These are phyloP conservation scores for Teunomyces kruisii DNA, from an alignment of 805 yeast species.

Conservation along the genomic window DNA sequence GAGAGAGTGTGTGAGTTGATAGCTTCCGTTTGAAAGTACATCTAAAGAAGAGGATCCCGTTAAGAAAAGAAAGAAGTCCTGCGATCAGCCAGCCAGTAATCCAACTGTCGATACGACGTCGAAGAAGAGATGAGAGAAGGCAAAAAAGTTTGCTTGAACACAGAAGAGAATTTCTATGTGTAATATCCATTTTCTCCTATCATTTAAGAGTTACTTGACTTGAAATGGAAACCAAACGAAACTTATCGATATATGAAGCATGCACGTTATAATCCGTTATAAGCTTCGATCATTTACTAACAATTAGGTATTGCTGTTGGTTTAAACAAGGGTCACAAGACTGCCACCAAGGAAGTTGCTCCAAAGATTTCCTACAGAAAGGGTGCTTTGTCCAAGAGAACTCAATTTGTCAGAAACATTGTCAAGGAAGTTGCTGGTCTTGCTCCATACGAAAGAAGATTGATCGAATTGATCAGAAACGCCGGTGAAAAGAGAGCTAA, in stretches of 20 bases:
- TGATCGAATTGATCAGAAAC: conserved; percentile 98
- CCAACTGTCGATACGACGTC: background rate
- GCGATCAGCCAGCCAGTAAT: background rate
- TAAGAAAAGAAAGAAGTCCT: background rate
- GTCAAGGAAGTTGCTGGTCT: conserved; percentile 98
- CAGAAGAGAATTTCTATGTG: background rate
- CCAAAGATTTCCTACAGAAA: conserved; percentile 84
- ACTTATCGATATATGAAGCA: background rate
- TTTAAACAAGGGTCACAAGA: conserved; percentile 98
- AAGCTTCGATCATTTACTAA: conserved; percentile 5
- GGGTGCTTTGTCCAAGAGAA: conserved; percentile 95
- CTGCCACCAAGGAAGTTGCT: conserved; percentile 76
- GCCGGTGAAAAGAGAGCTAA: conserved; percentile 99
- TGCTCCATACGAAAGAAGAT: conserved; percentile 99
- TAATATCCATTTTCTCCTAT: background rate
- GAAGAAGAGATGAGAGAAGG: background rate
- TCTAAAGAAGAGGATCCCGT: background rate
- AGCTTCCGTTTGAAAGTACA: background rate
- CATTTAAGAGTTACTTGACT: background rate
- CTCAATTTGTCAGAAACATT: conserved; percentile 90
- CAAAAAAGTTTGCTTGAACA: background rate
- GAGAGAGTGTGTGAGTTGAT: conserved; percentile 2
- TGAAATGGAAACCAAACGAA: background rate
- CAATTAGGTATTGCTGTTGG: conserved; percentile 89
- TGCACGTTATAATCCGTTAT: background rate